Percentiles rank a stretch among this genome's conserved stretches.
Evolutionary conservation across 768 basidiomycete species (phyloP).

Genomic region (Termitomyces sp.): DNA sequence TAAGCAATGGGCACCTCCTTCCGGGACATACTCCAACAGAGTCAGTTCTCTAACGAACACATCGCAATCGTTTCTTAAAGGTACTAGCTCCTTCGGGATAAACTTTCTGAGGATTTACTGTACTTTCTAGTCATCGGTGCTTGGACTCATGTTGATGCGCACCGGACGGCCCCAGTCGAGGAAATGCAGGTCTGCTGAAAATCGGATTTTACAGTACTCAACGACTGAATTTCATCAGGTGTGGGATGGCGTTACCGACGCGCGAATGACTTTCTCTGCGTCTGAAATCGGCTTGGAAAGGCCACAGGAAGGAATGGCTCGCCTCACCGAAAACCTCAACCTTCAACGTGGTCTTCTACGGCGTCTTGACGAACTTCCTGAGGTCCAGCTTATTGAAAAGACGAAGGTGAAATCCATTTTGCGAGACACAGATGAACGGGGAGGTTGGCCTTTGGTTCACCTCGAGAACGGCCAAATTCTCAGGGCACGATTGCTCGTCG

Average conservation of each 20-base stretch:
- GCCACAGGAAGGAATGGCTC: constrained; percentile 54
- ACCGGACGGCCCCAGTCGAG: constrained; percentile 66
- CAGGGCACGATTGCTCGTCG: constrained; percentile 70
- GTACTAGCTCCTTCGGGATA: constrained; percentile 29
- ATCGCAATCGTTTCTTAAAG: constrained; percentile 60
- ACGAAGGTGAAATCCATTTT: constrained; percentile 70
- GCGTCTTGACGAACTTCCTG: constrained; percentile 45
- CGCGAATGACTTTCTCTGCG: constrained; percentile 68
- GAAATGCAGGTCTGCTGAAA: constrained; percentile 70
- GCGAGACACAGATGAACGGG: constrained; percentile 42
- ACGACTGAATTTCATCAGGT: constrained; percentile 37
- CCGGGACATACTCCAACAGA: constrained; percentile 67
- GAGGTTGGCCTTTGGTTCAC: constrained; percentile 76
- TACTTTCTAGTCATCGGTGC: constrained; percentile 60
- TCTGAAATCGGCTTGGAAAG: constrained; percentile 34
- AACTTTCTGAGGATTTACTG: constrained; percentile 3
- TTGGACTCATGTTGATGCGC: constrained; percentile 72
- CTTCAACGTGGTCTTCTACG: constrained; percentile 80
- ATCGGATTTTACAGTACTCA: background rate
- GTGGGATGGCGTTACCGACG: constrained; percentile 88
- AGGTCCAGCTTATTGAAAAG: constrained; percentile 63
- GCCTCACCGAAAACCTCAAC: constrained; percentile 89
- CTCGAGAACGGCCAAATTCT: constrained; percentile 64
- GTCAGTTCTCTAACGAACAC: constrained; percentile 82
- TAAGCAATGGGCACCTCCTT: constrained; percentile 55